Evolutionary conservation across 2,329 filamentous ascomycete species (phyloP).

Genomic region (Botryotinia globosa): DNA sequence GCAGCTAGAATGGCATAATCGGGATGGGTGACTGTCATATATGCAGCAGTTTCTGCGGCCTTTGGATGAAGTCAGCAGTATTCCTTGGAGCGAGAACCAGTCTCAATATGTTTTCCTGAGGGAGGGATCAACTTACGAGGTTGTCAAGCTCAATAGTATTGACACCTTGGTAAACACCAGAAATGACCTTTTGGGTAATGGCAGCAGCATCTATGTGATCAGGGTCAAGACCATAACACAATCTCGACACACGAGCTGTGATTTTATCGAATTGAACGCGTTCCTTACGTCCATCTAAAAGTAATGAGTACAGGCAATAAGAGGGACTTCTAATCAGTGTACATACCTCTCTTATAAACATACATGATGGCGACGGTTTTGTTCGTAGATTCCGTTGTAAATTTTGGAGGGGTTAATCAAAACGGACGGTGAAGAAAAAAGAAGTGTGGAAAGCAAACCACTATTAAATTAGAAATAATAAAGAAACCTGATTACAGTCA

Average conservation of each 20-base stretch:
- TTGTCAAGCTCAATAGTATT: conserved; percentile 96
- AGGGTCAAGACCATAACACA: conserved; percentile 95
- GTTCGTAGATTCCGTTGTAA: conserved; percentile 19
- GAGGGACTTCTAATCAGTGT: neutral
- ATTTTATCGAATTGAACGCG: conserved; percentile 99
- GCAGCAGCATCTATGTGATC: conserved; percentile 96
- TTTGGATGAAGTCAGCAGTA: conserved; percentile 43
- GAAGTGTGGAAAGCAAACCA: conserved; percentile 6
- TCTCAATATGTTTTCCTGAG: conserved; percentile 25
- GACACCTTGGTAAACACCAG: conserved; percentile 97
- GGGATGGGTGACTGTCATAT: conserved; percentile 99
- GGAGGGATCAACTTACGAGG: conserved; percentile 64
- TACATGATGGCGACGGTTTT: conserved; percentile 36
- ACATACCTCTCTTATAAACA: conserved; percentile 41
- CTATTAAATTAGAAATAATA: conserved; percentile 4
- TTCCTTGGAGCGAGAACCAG: conserved; percentile 7
- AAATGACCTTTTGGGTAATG: conserved; percentile 99
- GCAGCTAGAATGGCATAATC: conserved; percentile 98
- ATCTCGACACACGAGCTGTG: conserved; percentile 92
- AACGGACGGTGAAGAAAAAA: neutral
- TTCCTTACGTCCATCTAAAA: conserved; percentile 94
- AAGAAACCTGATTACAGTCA: neutral
- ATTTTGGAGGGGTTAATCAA: conserved; percentile 22
- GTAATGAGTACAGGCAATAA: neutral
- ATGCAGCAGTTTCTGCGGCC: conserved; percentile 97